Evolutionary conservation across 352 stramenopile genomes (phyloP), one percentile per base, ranked within the genome.

Genomic region (Pythium graminicola): DNA sequence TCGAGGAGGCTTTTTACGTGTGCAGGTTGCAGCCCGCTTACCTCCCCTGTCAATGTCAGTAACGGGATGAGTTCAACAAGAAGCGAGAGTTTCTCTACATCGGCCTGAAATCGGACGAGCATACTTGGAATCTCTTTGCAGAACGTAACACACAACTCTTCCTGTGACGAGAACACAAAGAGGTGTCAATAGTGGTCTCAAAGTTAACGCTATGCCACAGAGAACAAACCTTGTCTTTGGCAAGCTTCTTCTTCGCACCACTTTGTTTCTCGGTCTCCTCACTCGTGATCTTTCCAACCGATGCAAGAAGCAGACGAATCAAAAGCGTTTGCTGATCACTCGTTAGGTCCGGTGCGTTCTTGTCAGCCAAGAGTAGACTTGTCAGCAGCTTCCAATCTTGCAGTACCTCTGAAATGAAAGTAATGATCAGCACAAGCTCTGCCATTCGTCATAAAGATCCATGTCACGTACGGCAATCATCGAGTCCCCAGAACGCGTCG

Each of bases 401-500:
- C 8, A 95, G 62, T 19, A 92, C 81, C 79, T 89, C 83, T 94
- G 44, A 6, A n/a, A 35, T 5, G 28, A 1, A 40, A 27, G 31
- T 17, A 16, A 50, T 2, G n/a, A 45, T 55, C 24, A 62, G 50
- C 40, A 53, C 33, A 44, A 41, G 16, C 38, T 47, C 27, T 17
- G 23, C 57, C 16, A 46, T 7, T 17, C 38, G 7, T 0, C 14
- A 6, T 16, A 53, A 16, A 62, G 43, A 20, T 1, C 57, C 11
- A 6, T 24, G 16, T 46, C 16, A 9, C 83, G 42, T 81, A 94
- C 81, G 79, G 50, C 84, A 95, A 60, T 93, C 82, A 39, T 91
- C 79, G 19, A 91, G 65, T 22, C 74, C 75, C 82, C 81, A 93
- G 44, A 95, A 95, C 1, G 84, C 84, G 45, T 90, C 76, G 8